Percentiles rank a stretch among this genome's conserved stretches.
These are phyloP conservation scores for Auricularia cornea DNA, from an alignment of 768 basidiomycete species.

Conservation along the genomic window DNA sequence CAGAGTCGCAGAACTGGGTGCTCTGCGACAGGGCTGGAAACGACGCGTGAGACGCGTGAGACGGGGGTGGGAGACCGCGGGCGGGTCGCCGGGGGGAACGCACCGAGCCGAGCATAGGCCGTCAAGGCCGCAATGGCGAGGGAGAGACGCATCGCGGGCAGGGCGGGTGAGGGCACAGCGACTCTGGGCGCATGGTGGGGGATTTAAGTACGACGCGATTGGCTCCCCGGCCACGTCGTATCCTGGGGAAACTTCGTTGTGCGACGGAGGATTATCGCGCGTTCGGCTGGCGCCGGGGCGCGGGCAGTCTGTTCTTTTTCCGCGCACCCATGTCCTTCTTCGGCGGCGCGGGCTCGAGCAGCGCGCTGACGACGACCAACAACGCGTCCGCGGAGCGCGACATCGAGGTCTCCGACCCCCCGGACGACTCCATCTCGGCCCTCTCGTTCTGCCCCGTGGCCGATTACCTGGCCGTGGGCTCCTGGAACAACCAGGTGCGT, in stretches of 20 bases:
- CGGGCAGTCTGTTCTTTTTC: not conserved
- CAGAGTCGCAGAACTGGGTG: constrained; percentile 37
- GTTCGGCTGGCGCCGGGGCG: not conserved
- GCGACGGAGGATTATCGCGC: not conserved
- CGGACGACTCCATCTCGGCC: constrained; percentile 79
- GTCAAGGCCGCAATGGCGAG: not conserved
- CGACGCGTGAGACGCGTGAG: not conserved
- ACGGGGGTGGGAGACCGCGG: not conserved
- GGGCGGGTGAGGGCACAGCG: not conserved
- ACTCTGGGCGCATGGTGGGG: not conserved
- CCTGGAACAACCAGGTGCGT: constrained; percentile 88
- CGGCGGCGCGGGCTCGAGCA: constrained; percentile 2
- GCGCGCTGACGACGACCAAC: not conserved
- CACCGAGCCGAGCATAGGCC: not conserved
- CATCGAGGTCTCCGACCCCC: constrained; percentile 72
- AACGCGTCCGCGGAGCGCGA: constrained; percentile 50
- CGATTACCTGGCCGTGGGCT: constrained; percentile 85
- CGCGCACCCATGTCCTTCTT: constrained; percentile 14
- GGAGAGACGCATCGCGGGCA: not conserved
- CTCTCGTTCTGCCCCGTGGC: constrained; percentile 77
- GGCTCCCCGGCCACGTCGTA: not conserved
- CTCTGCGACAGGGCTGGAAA: constrained; percentile 37
- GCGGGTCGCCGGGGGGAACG: not conserved
- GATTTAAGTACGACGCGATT: not conserved
- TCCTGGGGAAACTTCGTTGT: not conserved